Evolutionary conservation across 73 alveolate genomes (phyloP).

Genomic region (Loxodes magnus): DNA sequence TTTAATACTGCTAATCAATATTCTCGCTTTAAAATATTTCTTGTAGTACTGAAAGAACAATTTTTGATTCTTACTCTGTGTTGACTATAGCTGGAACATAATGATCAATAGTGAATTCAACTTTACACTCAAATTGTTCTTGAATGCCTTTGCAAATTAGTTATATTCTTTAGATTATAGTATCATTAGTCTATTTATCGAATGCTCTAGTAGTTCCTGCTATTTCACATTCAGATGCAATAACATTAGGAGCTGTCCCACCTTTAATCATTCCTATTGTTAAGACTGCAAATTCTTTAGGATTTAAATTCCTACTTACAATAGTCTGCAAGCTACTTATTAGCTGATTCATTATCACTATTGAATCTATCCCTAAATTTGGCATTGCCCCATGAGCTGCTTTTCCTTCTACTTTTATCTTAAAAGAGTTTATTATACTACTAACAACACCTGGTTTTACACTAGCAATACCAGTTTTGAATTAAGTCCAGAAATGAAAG

Average conservation of each 20-base stretch:
- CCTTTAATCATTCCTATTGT: conserved; percentile 17
- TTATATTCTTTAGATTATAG: conserved; percentile 2
- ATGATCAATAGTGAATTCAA: no score
- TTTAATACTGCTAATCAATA: no score
- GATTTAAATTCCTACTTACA: conserved; percentile 2
- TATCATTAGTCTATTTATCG: conserved; percentile 9
- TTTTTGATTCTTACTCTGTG: no score
- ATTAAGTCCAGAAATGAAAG: conserved; percentile 22
- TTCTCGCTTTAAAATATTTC: no score
- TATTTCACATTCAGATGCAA: conserved; percentile 13
- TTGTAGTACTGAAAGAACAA: no score
- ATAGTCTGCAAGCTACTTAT: conserved; percentile 4
- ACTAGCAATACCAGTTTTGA: conserved; percentile 10
- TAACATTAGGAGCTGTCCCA: conserved; percentile 31
- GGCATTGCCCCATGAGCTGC: conserved; percentile 39
- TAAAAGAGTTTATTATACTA: conserved; percentile 9
- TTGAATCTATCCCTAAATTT: conserved; percentile 7
- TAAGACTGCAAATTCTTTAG: conserved; percentile 8
- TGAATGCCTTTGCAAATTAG: conserved; percentile 15
- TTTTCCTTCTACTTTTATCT: conserved; percentile 20
- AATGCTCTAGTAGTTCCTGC: conserved; percentile 20
- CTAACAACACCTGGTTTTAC: conserved; percentile 5
- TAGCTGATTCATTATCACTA: conserved; percentile 5
- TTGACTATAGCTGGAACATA: no score
- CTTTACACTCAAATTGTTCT: no score